Evolutionary conservation across 148 eudicot genomes (phyloP), one percentile per base, ranked within the genome.

Genomic region (Silene latifolia): DNA sequence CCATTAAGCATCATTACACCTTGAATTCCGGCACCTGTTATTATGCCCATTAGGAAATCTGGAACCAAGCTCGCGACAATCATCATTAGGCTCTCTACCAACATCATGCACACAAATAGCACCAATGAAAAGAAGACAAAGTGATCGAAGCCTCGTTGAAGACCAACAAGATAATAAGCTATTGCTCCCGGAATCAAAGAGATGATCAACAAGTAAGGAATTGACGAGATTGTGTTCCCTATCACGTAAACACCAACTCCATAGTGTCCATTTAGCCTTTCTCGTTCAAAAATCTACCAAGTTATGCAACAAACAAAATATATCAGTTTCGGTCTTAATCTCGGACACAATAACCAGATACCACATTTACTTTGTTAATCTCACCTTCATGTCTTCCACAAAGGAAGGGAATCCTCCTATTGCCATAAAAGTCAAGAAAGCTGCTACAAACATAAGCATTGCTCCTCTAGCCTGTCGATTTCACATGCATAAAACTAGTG

Each of bases 21-120:
- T 77, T 88, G 91, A 5, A 88, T 84, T 39, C 87, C 87, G 0
- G 91, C 90, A 0, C 88, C 87, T 0, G 91, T 86, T 9, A 88
- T 86, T 64, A 88, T 86, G 0, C 91, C 91, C 91, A 88, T 86
- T 2, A 86, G 88, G 29, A 82, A 88, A 62, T 86, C 84, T 0
- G 91, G 91, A 8, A 88, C 91, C 1, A 84, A 1, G 70, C 87
- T 86, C 0, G 91, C 84, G 0, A 88, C 88, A 8, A 80, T 85
- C 91, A 88, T 88, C 91, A 88, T 88, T 46, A 85, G 80, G 83
- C 91, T 88, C 76, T 88, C 91, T 1, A 88, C 88, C 51, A 88
- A 18, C 58, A 86, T 51, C 86, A 86, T 63, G 77, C 85, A 74
- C 0, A 78, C 71, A 7, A 82, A 82, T 67, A 84, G 12, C 18